Evolutionary conservation across 2,329 filamentous ascomycete genomes (phyloP).

Genomic region (Diaporthe citri): DNA sequence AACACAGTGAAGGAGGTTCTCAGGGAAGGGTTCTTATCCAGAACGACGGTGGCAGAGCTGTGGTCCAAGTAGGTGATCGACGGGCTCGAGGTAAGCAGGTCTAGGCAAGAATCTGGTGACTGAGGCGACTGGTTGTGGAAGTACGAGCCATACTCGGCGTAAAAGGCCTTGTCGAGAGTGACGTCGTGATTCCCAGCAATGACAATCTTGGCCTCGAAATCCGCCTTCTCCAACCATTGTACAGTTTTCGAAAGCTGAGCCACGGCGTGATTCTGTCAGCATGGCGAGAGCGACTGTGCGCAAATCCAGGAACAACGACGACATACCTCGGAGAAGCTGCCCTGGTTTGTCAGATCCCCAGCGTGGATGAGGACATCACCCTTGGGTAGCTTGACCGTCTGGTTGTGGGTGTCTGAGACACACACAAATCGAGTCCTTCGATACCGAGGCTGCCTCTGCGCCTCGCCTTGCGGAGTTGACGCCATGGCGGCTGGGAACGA

Average conservation of each 20-base stretch:
- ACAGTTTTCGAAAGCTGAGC: conserved; percentile 69
- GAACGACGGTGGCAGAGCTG: conserved; percentile 62
- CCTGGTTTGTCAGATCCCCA: conserved; percentile 82
- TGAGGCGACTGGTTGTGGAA: conserved; percentile 71
- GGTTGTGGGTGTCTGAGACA: conserved; percentile 83
- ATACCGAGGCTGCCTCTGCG: conserved; percentile 40
- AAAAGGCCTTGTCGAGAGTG: conserved; percentile 76
- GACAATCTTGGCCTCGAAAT: conserved; percentile 79
- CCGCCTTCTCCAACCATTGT: conserved; percentile 74
- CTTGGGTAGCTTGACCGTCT: conserved; percentile 71
- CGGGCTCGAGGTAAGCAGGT: conserved; percentile 65
- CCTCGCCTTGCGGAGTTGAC: background rate
- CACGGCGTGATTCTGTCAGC: background rate
- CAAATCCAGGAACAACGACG: background rate
- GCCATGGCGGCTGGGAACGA: conserved; percentile 17
- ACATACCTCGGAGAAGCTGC: conserved; percentile 66
- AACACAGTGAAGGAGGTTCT: conserved; percentile 75
- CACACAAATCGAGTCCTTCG: conserved; percentile 76
- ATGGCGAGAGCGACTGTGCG: no score
- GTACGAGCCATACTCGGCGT: conserved; percentile 61
- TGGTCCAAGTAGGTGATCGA: conserved; percentile 76
- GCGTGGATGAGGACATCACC: conserved; percentile 83
- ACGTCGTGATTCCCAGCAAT: conserved; percentile 83
- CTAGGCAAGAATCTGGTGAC: conserved; percentile 64
- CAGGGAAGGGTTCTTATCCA: conserved; percentile 67